These are phyloP conservation scores for Fusarium penzigii DNA, from an alignment of 2,329 filamentous ascomycete species.

Conservation along the genomic window DNA sequence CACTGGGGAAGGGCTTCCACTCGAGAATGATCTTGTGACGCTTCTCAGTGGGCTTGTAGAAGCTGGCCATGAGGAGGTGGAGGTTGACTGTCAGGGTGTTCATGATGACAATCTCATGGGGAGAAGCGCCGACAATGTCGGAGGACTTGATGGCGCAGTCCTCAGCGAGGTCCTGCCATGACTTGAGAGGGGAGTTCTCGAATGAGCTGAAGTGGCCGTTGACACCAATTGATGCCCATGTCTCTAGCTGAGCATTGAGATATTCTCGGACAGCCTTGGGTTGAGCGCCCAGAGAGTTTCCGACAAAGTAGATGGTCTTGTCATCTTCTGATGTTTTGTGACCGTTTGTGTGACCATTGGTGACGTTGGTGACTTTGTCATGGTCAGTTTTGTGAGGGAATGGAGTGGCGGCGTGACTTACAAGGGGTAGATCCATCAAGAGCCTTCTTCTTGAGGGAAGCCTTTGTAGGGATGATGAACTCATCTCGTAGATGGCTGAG, in stretches of 20 bases:
- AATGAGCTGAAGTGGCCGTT: slow-evolving; percentile 77
- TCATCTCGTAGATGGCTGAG: slow-evolving; percentile 63
- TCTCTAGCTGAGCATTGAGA: slow-evolving; percentile 72
- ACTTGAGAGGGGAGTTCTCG: slow-evolving; percentile 64
- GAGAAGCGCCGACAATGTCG: slow-evolving; percentile 71
- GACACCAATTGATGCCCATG: slow-evolving; percentile 84
- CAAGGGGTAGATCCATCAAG: slow-evolving; percentile 48
- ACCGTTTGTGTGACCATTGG: slow-evolving; percentile 26
- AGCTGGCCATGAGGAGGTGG: slow-evolving; percentile 80
- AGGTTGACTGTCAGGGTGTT: slow-evolving; percentile 81
- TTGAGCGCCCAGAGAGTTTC: slow-evolving; percentile 86
- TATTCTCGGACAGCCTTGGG: slow-evolving; percentile 67
- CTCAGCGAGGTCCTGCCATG: slow-evolving; percentile 80
- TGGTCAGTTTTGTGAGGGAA: background rate
- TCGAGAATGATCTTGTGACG: slow-evolving; percentile 83
- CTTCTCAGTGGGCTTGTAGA: slow-evolving; percentile 69
- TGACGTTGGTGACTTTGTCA: slow-evolving; percentile 18
- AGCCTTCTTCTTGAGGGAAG: slow-evolving; percentile 66
- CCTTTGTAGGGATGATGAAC: slow-evolving; percentile 76
- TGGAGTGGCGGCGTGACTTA: slow-evolving; percentile 26
- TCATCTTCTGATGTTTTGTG: slow-evolving; percentile 30
- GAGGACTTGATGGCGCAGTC: slow-evolving; percentile 70
- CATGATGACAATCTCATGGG: slow-evolving; percentile 82
- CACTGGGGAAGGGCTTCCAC: slow-evolving; percentile 86
- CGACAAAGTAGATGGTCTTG: slow-evolving; percentile 76